Base-by-base conservation (phyloP, 2,329 filamentous ascomycete genomes). In the Aspergillus novoparasiticus region DNA sequence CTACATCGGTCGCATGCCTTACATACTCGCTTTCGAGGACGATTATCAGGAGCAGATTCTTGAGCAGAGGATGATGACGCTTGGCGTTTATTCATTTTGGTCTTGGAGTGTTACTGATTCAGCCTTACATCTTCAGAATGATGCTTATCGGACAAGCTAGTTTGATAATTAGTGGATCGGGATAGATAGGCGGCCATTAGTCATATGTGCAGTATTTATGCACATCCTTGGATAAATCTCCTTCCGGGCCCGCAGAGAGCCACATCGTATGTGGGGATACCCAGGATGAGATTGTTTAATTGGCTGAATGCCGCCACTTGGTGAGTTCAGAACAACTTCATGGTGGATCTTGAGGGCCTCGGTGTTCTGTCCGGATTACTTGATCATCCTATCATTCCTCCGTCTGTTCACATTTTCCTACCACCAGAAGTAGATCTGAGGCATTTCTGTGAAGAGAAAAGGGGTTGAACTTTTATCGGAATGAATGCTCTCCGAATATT, bases 1-100 rank as follows among this genome's bases (percentile, higher is more conserved):
- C 87, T 82, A 78, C 87, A 89, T 63, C 87, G 82, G 76, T 89
- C 87, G 75, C 87, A 89, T 28, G 87, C 87, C 77, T 89, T 89
- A n/a, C 51, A 39, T n/a, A 55, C 51, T 16, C 51, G 12, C 34
- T 55, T 55, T 12, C 51, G 51, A 14, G 34, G 51, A 36, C n/a
- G 51, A 26, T 8, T 55, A 2, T 55, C 51, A 6, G 26, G 16
- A 5, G 32, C 2, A n/a, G 4, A 16, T 1, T 55, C 51, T 39
- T 39, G 51, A 19, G 4, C 19, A 23, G 12, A 10, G 1, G 32
- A 4, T 3, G 51, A 26, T 10, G 51, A 26, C 10, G 2, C 14
- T 21, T 55, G 51, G 1, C 51, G 51, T 16, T 39, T 55, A 11
- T 36, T 55, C 34, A 39, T 39, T 26, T 39, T 26, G 21, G 11